Evolutionary conservation across 2,329 filamentous ascomycete species (phyloP), one percentile per base, ranked within the genome.

Genomic region (Colletotrichum euphorbiae): DNA sequence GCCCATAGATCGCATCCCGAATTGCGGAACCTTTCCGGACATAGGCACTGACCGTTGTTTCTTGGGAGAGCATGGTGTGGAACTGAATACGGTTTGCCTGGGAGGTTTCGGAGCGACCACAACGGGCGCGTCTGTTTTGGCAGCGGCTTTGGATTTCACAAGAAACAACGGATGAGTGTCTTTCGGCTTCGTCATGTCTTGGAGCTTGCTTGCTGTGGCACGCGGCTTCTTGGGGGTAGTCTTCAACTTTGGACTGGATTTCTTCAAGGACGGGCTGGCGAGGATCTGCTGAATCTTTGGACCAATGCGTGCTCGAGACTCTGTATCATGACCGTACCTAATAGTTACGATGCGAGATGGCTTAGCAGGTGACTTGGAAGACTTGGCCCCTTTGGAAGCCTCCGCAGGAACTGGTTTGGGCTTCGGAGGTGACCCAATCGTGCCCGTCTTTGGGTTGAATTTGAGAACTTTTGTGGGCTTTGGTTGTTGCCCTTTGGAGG

Each of bases 221-320:
- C 67, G 63, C 73, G 42, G 80, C 78, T 72, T 73, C 67, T 60
- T 69, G 6, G 72, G 71, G 4, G 69, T 71, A 58, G 71, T 72
- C 13, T 76, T 73, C 7, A 76, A 67, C 13, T 74, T 71, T 6
- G 74, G 69, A 6, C 73, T 73, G 36, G 15, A 19, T 33, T 66
- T 50, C 28, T 48, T 55, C 13, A 31, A 15, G 1, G 65, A 42
- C 8, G 62, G 61, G 31, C 76, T 75, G 19, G 74, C 72, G 12
- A 94, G 76, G 24, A 97, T 91, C 4, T 84, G 80, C 24, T 89
- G 79, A 63, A 97, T 91, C 71, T 83, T 85, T 8, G 83, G 76
- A 0, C 90, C 91, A 31, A 92, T 76, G 0, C 79, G 78, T 36
- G 77, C 74, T 43, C 84, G 83, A 43, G 79, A 80, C 31, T 75